A percentile compares a stretch with the other conserved stretches of the same genome.
Evolutionary conservation across 1,284 basidiomycete genomes (phyloP).

Genomic region (Laetiporus sulphureus): DNA sequence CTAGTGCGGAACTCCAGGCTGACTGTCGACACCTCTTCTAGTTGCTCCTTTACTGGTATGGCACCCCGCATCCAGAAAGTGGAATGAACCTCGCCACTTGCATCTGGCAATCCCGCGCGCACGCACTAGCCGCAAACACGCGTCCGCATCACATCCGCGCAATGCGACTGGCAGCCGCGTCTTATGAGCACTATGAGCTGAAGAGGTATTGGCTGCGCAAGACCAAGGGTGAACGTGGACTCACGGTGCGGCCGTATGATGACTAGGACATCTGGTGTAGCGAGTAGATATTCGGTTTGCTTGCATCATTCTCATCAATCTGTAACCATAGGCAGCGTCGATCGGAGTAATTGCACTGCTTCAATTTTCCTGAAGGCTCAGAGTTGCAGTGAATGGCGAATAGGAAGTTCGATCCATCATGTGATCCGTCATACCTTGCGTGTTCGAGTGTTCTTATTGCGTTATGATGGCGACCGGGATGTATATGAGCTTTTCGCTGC

Average conservation of each 20-base stretch:
- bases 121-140: conserved; percentile 75
- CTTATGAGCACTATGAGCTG: conserved; percentile 76
- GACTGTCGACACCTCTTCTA: conserved; percentile 25
- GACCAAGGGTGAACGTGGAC: conserved; percentile 43
- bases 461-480: too few species aligned
- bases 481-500: too few species aligned
- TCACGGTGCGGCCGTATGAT: conserved; percentile 54
- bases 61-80: conserved; percentile 67
- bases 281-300: too few species aligned
- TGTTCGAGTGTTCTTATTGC: too few species aligned
- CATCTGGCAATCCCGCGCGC: conserved; percentile 85
- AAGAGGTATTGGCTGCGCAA: conserved; percentile 74
- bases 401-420: too few species aligned
- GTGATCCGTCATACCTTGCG: too few species aligned
- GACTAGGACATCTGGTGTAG: too few species aligned
- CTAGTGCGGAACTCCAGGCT: conserved; percentile 6
- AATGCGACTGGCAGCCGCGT: conserved; percentile 70
- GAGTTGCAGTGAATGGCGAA: too few species aligned
- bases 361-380: too few species aligned
- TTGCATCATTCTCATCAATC: too few species aligned
- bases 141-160: conserved; percentile 78
- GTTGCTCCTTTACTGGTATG: conserved; percentile 88
- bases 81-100: conserved; percentile 92
- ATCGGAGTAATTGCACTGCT: too few species aligned
- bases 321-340: too few species aligned